Percentiles rank a stretch among this genome's conserved stretches.
Evolutionary conservation across 345 rosid species (phyloP).

Genomic region (Atalantia buxifolia): DNA sequence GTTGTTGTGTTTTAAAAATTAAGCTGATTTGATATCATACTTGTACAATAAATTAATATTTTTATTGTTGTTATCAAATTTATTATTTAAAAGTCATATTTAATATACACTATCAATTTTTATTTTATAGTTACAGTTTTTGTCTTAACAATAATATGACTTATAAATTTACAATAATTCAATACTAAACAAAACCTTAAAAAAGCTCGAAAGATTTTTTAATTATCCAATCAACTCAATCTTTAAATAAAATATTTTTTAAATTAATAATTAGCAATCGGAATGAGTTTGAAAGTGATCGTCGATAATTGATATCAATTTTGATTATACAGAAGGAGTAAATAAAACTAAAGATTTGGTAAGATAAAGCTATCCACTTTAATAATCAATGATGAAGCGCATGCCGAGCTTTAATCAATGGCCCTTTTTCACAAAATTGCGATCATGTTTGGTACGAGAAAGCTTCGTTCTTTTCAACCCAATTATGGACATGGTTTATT

Average conservation of each 20-base stretch:
- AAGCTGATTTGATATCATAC: fast-evolving
- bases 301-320: not conserved
- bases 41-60: too few species aligned
- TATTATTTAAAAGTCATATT: too few species aligned
- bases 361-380: not conserved
- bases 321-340: too few species aligned
- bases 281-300: not conserved
- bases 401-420: not conserved
- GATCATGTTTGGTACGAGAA: not conserved
- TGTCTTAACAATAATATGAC: too few species aligned
- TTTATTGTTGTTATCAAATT: too few species aligned
- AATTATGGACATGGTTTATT: not conserved
- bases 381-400: not conserved
- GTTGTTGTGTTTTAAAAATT: fast-evolving
- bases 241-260: too few species aligned
- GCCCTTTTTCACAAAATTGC: not conserved
- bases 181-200: too few species aligned
- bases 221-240: not conserved
- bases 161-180: too few species aligned
- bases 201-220: too few species aligned
- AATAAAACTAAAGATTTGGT: not conserved
- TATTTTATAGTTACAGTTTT: too few species aligned
- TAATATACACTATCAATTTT: too few species aligned
- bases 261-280: too few species aligned
- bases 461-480: slow-evolving; percentile 4